Evolutionary conservation across 768 basidiomycete genomes (phyloP), one percentile per base, ranked within the genome.

Genomic region (Gymnopilus dilepis): DNA sequence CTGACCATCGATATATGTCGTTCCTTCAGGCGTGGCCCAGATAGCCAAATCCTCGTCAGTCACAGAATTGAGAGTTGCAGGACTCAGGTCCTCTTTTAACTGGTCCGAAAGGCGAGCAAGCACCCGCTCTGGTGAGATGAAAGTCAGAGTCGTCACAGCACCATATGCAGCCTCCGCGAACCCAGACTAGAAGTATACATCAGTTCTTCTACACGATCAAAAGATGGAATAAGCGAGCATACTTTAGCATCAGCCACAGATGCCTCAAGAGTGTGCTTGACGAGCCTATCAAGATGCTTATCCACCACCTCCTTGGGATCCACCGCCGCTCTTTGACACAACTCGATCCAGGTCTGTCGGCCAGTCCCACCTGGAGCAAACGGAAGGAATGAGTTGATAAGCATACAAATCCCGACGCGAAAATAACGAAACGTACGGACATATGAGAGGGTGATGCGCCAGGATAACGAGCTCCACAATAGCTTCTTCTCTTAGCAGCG

Each of bases 11-110:
- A 92, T 81, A 62, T 83, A 98, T 0, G 86, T 79, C 6, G 83
- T 87, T n/a, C 90, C 97, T 54, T 89, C 87, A 0, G 92, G 91
- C 0, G 95, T 95, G 3, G 79, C 78, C 94, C 93, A 98, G 13
- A 97, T 88, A 5, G 87, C 92, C 17, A 94, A 71, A 45, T 97
- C 95, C 7, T 83, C 78, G 12, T 89, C 82, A 0, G 88, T 88
- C 59, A 99, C 73, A 15, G 84, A 75, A 19, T 84, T 82, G 52
- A 96, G 76, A n/a, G 76, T 70, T 0, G 72, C 65, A 0, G 86
- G 78, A 58, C 89, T 78, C n/a, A 98, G 80, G 69, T 95, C 91
- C 0, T 72, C 67, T 22, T 79, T 76, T 3, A 95, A 71, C 62
- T 90, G 91, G 1, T 84, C 82, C 47, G 94, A 73, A n/a, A 96